phyloP scores from a whole-genome alignment of 169 alveolate genomes.

The Plasmodium chabaudi region DNA sequence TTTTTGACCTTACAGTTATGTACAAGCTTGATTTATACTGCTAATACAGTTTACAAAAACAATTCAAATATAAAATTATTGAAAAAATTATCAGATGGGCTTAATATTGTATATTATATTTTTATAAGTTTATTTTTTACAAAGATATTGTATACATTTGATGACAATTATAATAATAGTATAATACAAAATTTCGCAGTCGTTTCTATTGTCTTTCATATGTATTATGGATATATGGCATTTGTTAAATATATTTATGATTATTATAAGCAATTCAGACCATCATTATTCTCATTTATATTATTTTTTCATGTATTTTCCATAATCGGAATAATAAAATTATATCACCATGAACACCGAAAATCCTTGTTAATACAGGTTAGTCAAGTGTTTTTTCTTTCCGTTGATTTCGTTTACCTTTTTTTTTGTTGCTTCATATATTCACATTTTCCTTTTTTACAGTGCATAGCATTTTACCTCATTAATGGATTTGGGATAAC shows the following conservation, averaged over 20 bases:
- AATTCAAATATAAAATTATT: slow-evolving; percentile 66
- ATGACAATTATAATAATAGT: slow-evolving; percentile 16
- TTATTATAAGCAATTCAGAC: slow-evolving; percentile 77
- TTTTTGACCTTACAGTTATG: slow-evolving; percentile 57
- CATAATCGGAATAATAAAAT: slow-evolving; percentile 77
- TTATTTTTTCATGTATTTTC: slow-evolving; percentile 81
- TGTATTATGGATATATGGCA: slow-evolving; percentile 27
- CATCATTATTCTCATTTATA: slow-evolving; percentile 78
- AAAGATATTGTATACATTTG: slow-evolving; percentile 30
- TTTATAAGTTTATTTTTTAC: slow-evolving; percentile 70
- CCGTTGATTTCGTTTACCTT: neutral
- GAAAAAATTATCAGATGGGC: slow-evolving; percentile 16
- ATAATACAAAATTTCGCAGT: slow-evolving; percentile 27
- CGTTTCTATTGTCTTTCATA: slow-evolving; percentile 25
- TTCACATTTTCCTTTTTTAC: neutral
- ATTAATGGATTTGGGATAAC: slow-evolving; percentile 90
- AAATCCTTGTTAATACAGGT: slow-evolving; percentile 80
- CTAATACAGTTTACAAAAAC: slow-evolving; percentile 18
- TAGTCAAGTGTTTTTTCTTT: neutral
- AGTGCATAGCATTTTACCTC: slow-evolving; percentile 78
- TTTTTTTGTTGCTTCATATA: neutral
- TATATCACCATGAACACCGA: slow-evolving; percentile 76
- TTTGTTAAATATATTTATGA: slow-evolving; percentile 71
- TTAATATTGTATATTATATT: slow-evolving; percentile 32
- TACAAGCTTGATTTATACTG: slow-evolving; percentile 40